Conservation (phyloP, 257 asterid genomes). For the Penstemon newberryi region DNA sequence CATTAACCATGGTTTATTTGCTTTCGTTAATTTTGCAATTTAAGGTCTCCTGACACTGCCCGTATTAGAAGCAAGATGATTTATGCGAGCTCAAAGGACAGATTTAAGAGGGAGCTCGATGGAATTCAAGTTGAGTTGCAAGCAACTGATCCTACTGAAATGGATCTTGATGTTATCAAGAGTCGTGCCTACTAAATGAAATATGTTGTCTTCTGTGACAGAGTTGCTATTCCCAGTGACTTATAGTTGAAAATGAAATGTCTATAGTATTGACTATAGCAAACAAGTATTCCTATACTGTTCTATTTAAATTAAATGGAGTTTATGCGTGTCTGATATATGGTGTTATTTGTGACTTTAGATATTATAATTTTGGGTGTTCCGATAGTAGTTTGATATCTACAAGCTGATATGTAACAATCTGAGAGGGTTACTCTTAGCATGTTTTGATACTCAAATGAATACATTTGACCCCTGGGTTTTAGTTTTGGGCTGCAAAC, state of each 20-base stretch:
- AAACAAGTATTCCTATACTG: not conserved
- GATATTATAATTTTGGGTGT: constrained; percentile 15
- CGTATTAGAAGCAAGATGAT: constrained; percentile 1
- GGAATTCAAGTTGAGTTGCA: not conserved
- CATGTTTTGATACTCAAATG: constrained; percentile 27
- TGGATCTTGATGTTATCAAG: not conserved
- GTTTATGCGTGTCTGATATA: constrained; percentile 29
- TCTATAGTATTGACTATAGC: not conserved
- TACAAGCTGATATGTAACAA: constrained; percentile 39
- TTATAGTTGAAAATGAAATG: not conserved
- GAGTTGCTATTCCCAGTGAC: not conserved
- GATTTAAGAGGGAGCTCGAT: not conserved
- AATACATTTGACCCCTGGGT: constrained; percentile 21
- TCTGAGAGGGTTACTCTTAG: constrained; percentile 30
- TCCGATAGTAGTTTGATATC: constrained; percentile 29
- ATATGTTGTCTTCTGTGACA: not conserved
- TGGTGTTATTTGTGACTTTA: constrained; percentile 28
- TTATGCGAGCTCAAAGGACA: not conserved
- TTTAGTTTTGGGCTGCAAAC: constrained; percentile 6
- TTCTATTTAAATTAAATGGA: not conserved
- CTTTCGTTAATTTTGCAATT: not conserved
- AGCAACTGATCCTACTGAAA: not conserved
- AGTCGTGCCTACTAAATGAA: not conserved
- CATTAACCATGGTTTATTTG: not conserved
- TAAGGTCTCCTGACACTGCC: not conserved